Conservation (phyloP, 2,329 filamentous ascomycete species). For the Penicillium hesseltinei region DNA sequence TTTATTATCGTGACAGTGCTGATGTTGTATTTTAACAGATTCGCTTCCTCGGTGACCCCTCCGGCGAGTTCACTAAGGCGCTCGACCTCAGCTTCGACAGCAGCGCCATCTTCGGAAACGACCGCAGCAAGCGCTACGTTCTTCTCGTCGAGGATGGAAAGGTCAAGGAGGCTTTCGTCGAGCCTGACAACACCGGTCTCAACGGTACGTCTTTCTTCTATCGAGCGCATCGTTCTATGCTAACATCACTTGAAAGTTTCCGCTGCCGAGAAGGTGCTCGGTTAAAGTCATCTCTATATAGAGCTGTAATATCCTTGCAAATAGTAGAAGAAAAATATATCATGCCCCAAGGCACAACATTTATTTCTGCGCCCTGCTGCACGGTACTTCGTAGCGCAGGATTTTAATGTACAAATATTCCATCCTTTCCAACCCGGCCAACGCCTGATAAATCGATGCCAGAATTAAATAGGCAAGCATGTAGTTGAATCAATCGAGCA, state of each 20-base stretch:
- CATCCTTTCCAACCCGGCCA: conserved; percentile 8
- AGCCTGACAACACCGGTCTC: conserved; percentile 84
- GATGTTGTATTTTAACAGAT: conserved; percentile 56
- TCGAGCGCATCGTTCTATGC: conserved; percentile 5
- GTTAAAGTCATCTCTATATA: conserved; percentile 25
- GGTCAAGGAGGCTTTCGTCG: conserved; percentile 75
- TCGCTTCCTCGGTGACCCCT: conserved; percentile 83
- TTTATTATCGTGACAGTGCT: neutral
- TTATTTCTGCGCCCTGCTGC: neutral
- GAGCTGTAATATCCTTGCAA: neutral
- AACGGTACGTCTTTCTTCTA: conserved; percentile 54
- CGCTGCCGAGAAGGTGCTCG: conserved; percentile 50
- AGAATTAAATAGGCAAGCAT: neutral
- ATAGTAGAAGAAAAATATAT: conserved; percentile 1
- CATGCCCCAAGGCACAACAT: neutral
- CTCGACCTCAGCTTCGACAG: conserved; percentile 82
- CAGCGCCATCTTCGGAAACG: conserved; percentile 73
- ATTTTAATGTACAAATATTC: conserved; percentile 10
- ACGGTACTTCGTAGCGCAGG: neutral
- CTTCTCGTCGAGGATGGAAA: conserved; percentile 80
- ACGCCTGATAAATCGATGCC: conserved; percentile 8
- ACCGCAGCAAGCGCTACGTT: conserved; percentile 84
- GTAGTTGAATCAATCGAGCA: neutral
- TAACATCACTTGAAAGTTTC: conserved; percentile 41
- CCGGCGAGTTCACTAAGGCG: conserved; percentile 75